Percentiles rank a stretch among this genome's conserved stretches.
phyloP scores from a whole-genome alignment of 768 basidiomycete genomes.

The Amylocystis lapponica region DNA sequence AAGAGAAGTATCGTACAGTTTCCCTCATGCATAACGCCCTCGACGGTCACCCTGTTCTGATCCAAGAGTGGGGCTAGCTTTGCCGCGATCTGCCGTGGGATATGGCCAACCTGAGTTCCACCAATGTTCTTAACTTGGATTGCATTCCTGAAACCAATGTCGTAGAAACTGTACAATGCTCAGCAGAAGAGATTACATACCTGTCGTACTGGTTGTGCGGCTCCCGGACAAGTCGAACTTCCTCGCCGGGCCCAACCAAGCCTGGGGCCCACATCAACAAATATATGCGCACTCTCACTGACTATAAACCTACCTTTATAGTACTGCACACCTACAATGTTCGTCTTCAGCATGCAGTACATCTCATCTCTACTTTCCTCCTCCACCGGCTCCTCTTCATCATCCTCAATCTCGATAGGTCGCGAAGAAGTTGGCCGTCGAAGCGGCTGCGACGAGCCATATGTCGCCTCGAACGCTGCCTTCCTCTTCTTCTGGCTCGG shows the following conservation, averaged over 20 bases:
- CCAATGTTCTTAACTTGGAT: constrained; percentile 80
- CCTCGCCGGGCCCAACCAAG: constrained; percentile 73
- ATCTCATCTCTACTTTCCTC: constrained; percentile 59
- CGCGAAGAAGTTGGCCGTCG: constrained; percentile 13
- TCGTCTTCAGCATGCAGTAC: constrained; percentile 51
- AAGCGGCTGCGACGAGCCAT: constrained; percentile 8
- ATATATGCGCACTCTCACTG: neutral
- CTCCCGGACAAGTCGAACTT: constrained; percentile 63
- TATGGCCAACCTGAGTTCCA: constrained; percentile 72
- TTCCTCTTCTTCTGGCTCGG: constrained; percentile 43
- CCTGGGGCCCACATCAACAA: constrained; percentile 33
- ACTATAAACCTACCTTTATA: constrained; percentile 63
- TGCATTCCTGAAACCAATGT: constrained; percentile 47
- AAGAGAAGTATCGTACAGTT: constrained; percentile 40
- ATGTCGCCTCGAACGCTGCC: constrained; percentile 22
- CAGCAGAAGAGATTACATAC: constrained; percentile 26
- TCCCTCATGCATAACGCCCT: constrained; percentile 66
- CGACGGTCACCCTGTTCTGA: constrained; percentile 51
- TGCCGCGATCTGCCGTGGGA: constrained; percentile 53
- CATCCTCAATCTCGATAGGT: constrained; percentile 29
- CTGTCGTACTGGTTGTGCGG: constrained; percentile 64
- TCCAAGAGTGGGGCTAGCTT: constrained; percentile 74
- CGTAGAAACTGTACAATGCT: neutral
- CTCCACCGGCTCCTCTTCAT: constrained; percentile 35
- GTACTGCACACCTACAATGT: constrained; percentile 81